Evolutionary conservation across 345 rosid genomes (phyloP), one percentile per base, ranked within the genome.

Genomic region (Brassica rapa): DNA sequence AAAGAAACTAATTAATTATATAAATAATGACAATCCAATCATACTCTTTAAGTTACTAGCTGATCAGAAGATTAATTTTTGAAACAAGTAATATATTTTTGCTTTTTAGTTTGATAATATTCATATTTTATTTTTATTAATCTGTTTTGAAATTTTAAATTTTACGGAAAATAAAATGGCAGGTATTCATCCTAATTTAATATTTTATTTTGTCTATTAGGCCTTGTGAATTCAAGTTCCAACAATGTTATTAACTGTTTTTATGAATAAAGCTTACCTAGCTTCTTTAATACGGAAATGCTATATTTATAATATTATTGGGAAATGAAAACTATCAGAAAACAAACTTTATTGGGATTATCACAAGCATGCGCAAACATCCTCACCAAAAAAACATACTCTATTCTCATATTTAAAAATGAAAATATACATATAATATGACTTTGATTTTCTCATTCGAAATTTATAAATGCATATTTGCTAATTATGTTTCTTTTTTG

Each of bases 191-290:
- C 73, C 56, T 57, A 24, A 19, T 43, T 70, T 30, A 30, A 71
- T 37, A 56, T 43, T 65, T 70, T 41, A 21, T 71, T 63, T 39
- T 66, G 9, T 46, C 59, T 29, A 16, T 70, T 55, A 74, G 68
- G 43, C 24, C 43, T 71, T 75, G 77, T 75, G 83, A 75, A 76
- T 80, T 75, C 83, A 80, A 80, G 80, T 80, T 80, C 83, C 83
- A 80, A 80, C 56, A 69, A 69, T 74, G 21, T 11, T 74, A 57
- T 43, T 62, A 39, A 62, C 65, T 3, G 49, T 68, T 27, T 41
- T 41, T 27, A 53, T 53, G 19, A 74, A 63, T 21, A 80, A 80
- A 74, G 66, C 56, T 80, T 64, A 80, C 79, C 76, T 70, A 70
- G 64, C 63, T 75, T 70, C 32, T 70, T 30, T 74, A 53, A 41